These are phyloP conservation scores for Leishmania mexicana DNA, from an alignment of 208 protist genomes.

Conservation along the genomic window DNA sequence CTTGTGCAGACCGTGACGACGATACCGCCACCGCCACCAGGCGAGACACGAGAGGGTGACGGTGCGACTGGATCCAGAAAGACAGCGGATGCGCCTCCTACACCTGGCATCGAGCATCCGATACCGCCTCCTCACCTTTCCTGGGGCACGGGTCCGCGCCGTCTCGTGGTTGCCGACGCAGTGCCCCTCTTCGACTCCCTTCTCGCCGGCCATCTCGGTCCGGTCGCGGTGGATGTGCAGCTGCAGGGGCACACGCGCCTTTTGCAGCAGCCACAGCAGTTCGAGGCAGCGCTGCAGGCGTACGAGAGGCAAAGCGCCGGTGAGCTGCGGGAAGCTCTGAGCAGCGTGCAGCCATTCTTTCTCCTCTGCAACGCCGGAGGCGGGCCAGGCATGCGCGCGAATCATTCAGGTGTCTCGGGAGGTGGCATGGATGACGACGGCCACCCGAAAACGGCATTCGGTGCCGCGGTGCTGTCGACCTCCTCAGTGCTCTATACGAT, in stretches of 20 bases:
- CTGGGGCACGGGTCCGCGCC: neutral
- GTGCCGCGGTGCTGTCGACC: neutral
- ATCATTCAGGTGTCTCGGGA: neutral
- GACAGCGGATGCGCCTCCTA: neutral
- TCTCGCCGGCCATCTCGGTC: constrained; percentile 54
- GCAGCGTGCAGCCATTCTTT: constrained; percentile 46
- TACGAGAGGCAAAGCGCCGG: constrained; percentile 39
- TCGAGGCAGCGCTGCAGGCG: constrained; percentile 35
- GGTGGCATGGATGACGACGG: neutral
- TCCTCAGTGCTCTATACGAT: constrained; percentile 53
- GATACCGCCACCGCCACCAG: neutral
- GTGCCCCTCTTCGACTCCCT: constrained; percentile 49
- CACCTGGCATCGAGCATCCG: neutral
- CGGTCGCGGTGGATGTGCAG: constrained; percentile 68
- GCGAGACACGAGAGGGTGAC: neutral
- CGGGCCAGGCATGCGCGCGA: neutral
- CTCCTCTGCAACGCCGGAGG: constrained; percentile 22
- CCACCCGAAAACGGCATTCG: neutral
- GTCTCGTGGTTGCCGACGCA: constrained; percentile 37
- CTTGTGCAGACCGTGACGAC: neutral
- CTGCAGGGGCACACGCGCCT: constrained; percentile 43
- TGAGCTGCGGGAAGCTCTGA: constrained; percentile 27
- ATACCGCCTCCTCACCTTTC: neutral
- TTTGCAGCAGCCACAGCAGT: constrained; percentile 44
- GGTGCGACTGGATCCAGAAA: neutral